phyloP scores from a whole-genome alignment of 257 asterid species.

The Scutellaria galericulata region DNA sequence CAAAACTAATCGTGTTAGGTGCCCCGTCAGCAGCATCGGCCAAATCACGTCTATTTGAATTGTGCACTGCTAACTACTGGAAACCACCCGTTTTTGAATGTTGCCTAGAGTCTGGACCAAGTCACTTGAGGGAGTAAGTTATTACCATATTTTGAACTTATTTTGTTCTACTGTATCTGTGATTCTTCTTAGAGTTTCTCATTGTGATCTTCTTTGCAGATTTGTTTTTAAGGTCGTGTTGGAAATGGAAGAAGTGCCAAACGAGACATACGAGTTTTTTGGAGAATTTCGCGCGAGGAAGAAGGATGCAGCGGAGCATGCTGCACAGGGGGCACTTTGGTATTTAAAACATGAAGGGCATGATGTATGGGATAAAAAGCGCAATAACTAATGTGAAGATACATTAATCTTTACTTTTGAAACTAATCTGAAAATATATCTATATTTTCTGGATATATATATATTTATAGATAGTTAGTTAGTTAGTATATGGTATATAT shows the following conservation, averaged over 20 bases:
- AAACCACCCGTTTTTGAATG: conserved; percentile 81
- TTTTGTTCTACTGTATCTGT: neutral
- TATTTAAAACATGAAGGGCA: conserved; percentile 64
- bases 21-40: conserved; percentile 49
- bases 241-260: conserved; percentile 53
- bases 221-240: conserved; percentile 63
- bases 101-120: conserved; percentile 68
- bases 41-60: conserved; percentile 69
- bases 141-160: neutral
- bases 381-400: neutral
- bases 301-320: conserved; percentile 82
- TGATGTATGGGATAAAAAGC: conserved; percentile 40
- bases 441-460: neutral
- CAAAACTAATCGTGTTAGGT: conserved; percentile 47
- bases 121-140: conserved; percentile 86
- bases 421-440: neutral
- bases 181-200: neutral
- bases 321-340: conserved; percentile 88
- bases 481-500: conserved; percentile 12
- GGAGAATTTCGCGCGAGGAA: conserved; percentile 66
- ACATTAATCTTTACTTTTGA: neutral
- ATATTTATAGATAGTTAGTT: neutral
- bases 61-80: conserved; percentile 89
- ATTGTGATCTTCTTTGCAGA: conserved; percentile 44
- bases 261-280: conserved; percentile 54